A percentile compares a stretch with the other conserved stretches of the same genome.
phyloP scores from a whole-genome alignment of 2,329 filamentous ascomycete genomes.

The Cylindrodendrum hubeiense region DNA sequence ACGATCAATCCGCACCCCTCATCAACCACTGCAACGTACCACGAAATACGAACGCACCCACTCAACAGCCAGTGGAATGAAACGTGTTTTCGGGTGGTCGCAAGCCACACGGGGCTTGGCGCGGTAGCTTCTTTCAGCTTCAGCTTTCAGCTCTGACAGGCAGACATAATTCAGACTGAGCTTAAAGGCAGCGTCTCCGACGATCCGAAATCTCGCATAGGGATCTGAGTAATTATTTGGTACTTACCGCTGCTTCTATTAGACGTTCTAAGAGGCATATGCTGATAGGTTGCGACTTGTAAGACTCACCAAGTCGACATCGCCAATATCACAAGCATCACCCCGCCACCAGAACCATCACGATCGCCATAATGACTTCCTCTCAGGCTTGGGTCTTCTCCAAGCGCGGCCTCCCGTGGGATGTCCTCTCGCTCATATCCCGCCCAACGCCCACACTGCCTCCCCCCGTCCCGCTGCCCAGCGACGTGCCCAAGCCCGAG shows the following conservation, averaged over 20 bases:
- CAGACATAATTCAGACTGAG: constrained; percentile 6
- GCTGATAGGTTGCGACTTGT: not conserved
- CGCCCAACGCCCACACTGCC: constrained; percentile 41
- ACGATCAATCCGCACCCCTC: too few relatives aligned
- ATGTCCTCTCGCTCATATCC: constrained; percentile 43
- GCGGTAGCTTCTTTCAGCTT: constrained; percentile 9
- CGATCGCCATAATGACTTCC: constrained; percentile 15
- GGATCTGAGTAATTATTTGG: too few relatives aligned
- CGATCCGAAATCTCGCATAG: not conserved
- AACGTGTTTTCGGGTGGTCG: constrained; percentile 10
- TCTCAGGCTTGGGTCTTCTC: constrained; percentile 47
- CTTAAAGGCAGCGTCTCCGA: not conserved
- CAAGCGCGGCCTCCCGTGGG: constrained; percentile 42
- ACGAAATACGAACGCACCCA: not conserved
- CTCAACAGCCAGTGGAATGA: not conserved
- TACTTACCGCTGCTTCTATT: not conserved
- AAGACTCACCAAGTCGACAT: not conserved
- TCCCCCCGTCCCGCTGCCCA: constrained; percentile 44
- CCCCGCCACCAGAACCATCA: not conserved
- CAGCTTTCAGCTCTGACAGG: constrained; percentile 19
- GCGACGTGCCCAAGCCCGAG: constrained; percentile 42
- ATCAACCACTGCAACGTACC: too few relatives aligned
- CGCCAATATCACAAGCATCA: not conserved
- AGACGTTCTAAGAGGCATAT: not conserved
- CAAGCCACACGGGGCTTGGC: constrained; percentile 20